phyloP scores from a whole-genome alignment of 2,329 filamentous ascomycete genomes.

The Sporothrix humicola region DNA sequence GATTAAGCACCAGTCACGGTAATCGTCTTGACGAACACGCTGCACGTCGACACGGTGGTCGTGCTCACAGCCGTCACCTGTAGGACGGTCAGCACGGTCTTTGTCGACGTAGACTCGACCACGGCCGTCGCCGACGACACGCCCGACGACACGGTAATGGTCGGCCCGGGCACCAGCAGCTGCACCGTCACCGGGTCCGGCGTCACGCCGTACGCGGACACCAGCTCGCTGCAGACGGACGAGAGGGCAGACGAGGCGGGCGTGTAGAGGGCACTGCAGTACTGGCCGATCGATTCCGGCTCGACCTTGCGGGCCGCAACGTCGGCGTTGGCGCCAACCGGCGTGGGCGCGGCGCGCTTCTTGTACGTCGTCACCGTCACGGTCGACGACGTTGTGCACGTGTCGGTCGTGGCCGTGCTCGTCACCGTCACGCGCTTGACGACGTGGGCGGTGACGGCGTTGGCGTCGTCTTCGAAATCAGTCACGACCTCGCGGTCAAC shows the following conservation, averaged over 20 bases:
- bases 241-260: background rate
- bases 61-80: background rate
- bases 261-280: background rate
- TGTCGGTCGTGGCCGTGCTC: background rate
- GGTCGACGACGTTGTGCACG: conserved; percentile 7
- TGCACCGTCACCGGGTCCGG: conserved; percentile 2
- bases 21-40: background rate
- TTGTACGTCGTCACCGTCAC: background rate
- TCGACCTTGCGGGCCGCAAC: background rate
- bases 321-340: background rate
- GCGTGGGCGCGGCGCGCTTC: background rate
- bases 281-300: background rate
- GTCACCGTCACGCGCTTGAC: background rate
- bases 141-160: conserved; percentile 3
- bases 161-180: background rate
- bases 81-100: background rate
- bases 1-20: background rate
- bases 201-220: background rate
- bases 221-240: conserved; percentile 18
- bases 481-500: background rate
- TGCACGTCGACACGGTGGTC: conserved; percentile 25
- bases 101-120: conserved; percentile 9
- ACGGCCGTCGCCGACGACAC: background rate
- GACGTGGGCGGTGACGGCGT: background rate
- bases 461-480: background rate